Conservation (phyloP, 2,329 filamentous ascomycete genomes). For the Pleochaeta shiraiana region DNA sequence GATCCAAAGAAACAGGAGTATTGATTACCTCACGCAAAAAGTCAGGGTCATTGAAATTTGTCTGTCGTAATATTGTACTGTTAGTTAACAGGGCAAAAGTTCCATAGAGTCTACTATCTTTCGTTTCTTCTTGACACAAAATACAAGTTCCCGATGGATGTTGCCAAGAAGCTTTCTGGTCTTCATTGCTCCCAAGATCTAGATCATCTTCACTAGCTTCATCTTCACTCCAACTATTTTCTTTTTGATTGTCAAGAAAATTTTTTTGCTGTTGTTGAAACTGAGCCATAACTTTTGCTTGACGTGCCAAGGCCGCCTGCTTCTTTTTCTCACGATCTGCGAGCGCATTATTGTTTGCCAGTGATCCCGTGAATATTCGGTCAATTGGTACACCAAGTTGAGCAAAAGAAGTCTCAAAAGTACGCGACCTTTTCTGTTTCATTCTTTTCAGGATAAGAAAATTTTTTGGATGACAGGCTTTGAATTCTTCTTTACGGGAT, state of each 20-base stretch:
- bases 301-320: slow-evolving; percentile 68
- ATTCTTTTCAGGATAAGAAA: slow-evolving; percentile 63
- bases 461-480: slow-evolving; percentile 68
- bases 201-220: slow-evolving; percentile 49
- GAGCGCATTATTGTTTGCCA: slow-evolving; percentile 36
- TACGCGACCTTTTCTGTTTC: slow-evolving; percentile 55
- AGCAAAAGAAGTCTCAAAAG: slow-evolving; percentile 46
- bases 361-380: slow-evolving; percentile 60
- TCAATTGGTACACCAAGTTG: slow-evolving; percentile 48
- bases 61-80: slow-evolving; percentile 71
- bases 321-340: slow-evolving; percentile 67
- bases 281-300: slow-evolving; percentile 90
- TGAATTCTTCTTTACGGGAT: slow-evolving; percentile 49
- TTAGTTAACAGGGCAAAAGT: slow-evolving; percentile 81
- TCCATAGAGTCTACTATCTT: slow-evolving; percentile 71
- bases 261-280: slow-evolving; percentile 96
- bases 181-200: slow-evolving; percentile 33
- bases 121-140: slow-evolving; percentile 87
- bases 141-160: slow-evolving; percentile 91
- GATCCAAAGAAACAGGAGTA: slow-evolving; percentile 63
- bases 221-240: slow-evolving; percentile 72
- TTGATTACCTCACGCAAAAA: slow-evolving; percentile 65
- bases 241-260: slow-evolving; percentile 75
- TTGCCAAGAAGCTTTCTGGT: slow-evolving; percentile 60
- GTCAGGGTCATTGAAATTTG: slow-evolving; percentile 59